phyloP scores from a whole-genome alignment of 768 basidiomycete species.

The Podaxis sp. region DNA sequence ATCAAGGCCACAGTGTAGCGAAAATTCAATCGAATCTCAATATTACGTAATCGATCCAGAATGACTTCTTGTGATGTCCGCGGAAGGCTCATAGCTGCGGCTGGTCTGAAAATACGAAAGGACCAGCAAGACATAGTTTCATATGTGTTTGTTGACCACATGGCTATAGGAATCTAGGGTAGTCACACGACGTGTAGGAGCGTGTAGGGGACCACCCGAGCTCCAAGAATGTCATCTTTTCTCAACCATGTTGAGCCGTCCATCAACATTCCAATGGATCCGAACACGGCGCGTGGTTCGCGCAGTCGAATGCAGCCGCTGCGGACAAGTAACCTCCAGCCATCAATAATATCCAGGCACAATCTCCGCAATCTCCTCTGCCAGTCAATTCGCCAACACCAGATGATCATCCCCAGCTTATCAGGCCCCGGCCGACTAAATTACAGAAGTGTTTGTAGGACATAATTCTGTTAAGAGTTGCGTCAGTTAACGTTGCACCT shows the following conservation, averaged over 20 bases:
- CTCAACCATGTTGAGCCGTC: background rate
- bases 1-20: background rate
- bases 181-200: background rate
- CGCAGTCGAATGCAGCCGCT: background rate
- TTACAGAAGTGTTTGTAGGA: background rate
- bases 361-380: slow-evolving; percentile 5
- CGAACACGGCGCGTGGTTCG: background rate
- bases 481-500: background rate
- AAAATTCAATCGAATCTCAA: background rate
- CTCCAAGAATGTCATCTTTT: background rate
- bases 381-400: background rate
- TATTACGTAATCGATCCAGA: slow-evolving; percentile 4
- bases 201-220: background rate
- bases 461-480: background rate
- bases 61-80: background rate
- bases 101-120: background rate
- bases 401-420: background rate
- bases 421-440: background rate
- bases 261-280: background rate
- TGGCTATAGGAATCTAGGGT: background rate
- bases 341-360: background rate
- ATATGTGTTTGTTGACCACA: background rate
- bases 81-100: background rate
- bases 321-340: background rate
- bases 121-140: background rate